A percentile compares a stretch with the other conserved stretches of the same genome.
Evolutionary conservation across 306 rosid species (phyloP).

Genomic region (Benincasa hispida): DNA sequence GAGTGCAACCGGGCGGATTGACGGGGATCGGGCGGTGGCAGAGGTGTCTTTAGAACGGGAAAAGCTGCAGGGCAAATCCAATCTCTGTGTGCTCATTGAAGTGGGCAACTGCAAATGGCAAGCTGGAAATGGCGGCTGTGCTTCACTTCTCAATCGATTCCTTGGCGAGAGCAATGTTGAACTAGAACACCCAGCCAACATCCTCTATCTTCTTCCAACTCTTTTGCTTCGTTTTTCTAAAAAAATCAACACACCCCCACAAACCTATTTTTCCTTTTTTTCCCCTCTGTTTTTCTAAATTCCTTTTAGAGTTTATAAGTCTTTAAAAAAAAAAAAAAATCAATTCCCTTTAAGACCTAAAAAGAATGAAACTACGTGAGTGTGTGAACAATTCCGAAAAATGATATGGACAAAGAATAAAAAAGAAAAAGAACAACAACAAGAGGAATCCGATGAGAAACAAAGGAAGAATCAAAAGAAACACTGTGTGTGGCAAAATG

Average conservation of each 20-base stretch:
- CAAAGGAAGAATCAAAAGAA: constrained; percentile 9
- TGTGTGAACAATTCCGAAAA: constrained; percentile 29
- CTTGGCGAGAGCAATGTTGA: constrained; percentile 96
- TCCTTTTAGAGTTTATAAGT: background rate
- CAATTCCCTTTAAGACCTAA: background rate
- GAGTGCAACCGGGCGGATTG: constrained; percentile 54
- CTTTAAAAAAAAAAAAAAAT: background rate
- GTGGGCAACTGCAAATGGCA: constrained; percentile 80
- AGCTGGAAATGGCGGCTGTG: constrained; percentile 74
- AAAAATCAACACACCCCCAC: constrained; percentile 27
- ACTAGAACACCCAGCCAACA: constrained; percentile 99
- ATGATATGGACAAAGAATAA: constrained; percentile 2
- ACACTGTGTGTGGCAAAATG: background rate
- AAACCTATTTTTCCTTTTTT: constrained; percentile 25
- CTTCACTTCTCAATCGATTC: constrained; percentile 97
- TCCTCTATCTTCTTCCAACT: constrained; percentile 42
- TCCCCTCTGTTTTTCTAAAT: constrained; percentile 15
- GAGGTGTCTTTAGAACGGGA: constrained; percentile 46
- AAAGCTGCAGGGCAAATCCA: constrained; percentile 82
- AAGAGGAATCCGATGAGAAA: constrained; percentile 88
- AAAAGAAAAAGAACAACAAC: constrained; percentile 2
- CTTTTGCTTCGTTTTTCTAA: constrained; percentile 11
- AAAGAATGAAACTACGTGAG: constrained; percentile 28
- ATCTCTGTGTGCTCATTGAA: constrained; percentile 93
- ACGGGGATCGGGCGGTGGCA: constrained; percentile 26